Evolutionary conservation across 139 green algal species (phyloP).

Genomic region (Auxenochlorella pyrenoidosa): DNA sequence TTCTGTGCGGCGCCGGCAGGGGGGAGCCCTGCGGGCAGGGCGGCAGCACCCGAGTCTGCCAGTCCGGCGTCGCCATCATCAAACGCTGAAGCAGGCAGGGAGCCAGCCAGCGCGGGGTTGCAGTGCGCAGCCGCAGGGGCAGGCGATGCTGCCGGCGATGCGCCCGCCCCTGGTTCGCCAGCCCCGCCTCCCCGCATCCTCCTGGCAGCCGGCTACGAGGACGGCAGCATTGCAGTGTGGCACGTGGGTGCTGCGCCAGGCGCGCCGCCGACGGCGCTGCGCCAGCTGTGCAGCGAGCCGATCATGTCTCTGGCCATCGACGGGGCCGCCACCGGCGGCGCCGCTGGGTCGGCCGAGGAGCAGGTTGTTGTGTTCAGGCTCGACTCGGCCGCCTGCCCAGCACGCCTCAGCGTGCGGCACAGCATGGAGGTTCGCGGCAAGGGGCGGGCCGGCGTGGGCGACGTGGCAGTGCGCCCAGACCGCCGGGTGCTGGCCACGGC

Average conservation of each 20-base stretch:
- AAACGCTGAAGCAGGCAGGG: not conserved
- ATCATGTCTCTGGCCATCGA: slow-evolving; percentile 54
- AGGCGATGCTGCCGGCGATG: not conserved
- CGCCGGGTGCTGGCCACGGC: slow-evolving; percentile 58
- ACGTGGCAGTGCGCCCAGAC: slow-evolving; percentile 58
- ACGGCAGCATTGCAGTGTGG: slow-evolving; percentile 61
- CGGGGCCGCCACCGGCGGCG: slow-evolving; percentile 11
- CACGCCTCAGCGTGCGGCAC: not conserved
- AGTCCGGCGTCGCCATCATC: not conserved
- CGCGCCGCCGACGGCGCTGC: not conserved
- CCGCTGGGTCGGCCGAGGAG: slow-evolving; percentile 50
- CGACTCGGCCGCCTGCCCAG: not conserved
- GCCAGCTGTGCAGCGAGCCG: slow-evolving; percentile 55
- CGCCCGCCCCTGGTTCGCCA: not conserved
- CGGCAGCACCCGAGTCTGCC: not conserved
- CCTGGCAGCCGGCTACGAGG: slow-evolving; percentile 64
- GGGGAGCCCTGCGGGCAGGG: too few species aligned
- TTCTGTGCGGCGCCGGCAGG: slow-evolving; percentile 22
- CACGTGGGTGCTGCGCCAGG: not conserved
- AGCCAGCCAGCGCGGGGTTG: not conserved
- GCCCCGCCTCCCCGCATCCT: not conserved
- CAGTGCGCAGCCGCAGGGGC: not conserved
- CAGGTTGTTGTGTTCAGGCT: slow-evolving; percentile 42
- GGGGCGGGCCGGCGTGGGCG: slow-evolving; percentile 39
- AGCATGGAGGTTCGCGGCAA: slow-evolving; percentile 34